These are phyloP conservation scores for Evernia prunastri DNA, from an alignment of 495 filamentous ascomycete species.

Conservation along the genomic window DNA sequence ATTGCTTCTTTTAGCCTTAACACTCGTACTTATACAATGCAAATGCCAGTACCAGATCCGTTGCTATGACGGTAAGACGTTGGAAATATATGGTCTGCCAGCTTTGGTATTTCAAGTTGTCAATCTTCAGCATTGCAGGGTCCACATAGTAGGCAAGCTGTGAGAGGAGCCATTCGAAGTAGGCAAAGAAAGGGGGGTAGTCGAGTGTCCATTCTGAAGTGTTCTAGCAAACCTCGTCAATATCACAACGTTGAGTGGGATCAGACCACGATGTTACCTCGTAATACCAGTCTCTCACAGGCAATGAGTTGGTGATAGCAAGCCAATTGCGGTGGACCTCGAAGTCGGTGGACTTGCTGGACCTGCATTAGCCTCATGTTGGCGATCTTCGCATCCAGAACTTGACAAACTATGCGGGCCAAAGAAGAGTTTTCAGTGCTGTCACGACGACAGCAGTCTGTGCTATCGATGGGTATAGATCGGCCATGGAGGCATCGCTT, in stretches of 20 bases:
- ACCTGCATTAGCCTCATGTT: constrained; percentile 16
- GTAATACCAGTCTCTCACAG: constrained; percentile 87
- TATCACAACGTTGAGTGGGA: background rate
- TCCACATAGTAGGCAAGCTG: constrained; percentile 71
- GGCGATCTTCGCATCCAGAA: background rate
- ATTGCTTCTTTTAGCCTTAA: background rate
- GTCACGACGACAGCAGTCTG: constrained; percentile 84
- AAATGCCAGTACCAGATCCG: constrained; percentile 75
- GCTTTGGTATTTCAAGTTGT: constrained; percentile 75
- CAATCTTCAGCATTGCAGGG: constrained; percentile 73
- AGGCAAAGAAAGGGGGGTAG: constrained; percentile 96
- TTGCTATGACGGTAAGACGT: constrained; percentile 75
- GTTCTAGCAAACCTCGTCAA: constrained; percentile 43
- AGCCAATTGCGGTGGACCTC: constrained; percentile 99
- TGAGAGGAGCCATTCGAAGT: constrained; percentile 90
- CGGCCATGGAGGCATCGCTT: constrained; percentile 55
- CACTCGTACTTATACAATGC: constrained; percentile 65
- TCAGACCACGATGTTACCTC: constrained; percentile 48
- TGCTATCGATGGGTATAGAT: constrained; percentile 73
- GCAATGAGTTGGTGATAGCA: constrained; percentile 83
- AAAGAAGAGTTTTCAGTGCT: constrained; percentile 87
- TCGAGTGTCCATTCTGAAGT: constrained; percentile 99
- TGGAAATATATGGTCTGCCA: constrained; percentile 94
- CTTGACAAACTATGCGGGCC: constrained; percentile 84
- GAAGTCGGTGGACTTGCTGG: constrained; percentile 97